Conservation (phyloP, 352 stramenopile species). For the Aphanomyces invadans region DNA sequence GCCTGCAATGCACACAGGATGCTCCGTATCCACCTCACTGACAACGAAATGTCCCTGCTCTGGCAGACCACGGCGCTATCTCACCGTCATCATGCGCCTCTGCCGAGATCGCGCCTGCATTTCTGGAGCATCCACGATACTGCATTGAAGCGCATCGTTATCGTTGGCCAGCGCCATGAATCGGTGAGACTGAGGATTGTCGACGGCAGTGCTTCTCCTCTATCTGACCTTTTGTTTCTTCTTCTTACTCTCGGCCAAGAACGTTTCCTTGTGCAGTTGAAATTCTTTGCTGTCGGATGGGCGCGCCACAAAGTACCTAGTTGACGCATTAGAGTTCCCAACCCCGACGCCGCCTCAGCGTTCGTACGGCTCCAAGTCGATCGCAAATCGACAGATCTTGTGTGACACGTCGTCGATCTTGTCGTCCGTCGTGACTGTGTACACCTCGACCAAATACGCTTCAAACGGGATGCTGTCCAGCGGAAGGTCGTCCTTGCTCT, state of each 20-base stretch:
- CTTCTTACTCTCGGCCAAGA: constrained; percentile 52
- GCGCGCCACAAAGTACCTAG: constrained; percentile 67
- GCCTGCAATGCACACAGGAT: no score
- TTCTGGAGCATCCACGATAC: no score
- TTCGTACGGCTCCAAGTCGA: constrained; percentile 55
- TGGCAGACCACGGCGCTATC: no score
- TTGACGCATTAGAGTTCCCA: background rate
- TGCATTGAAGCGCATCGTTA: no score
- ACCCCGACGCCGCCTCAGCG: background rate
- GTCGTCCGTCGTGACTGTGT: constrained; percentile 71
- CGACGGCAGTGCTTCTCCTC: background rate
- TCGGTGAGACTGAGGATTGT: no score
- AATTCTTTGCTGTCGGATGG: constrained; percentile 81
- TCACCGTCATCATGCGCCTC: no score
- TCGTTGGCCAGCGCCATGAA: no score
- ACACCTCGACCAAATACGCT: constrained; percentile 80
- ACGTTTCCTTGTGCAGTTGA: constrained; percentile 66
- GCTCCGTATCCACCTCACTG: no score
- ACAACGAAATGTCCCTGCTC: no score
- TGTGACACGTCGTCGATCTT: constrained; percentile 79
- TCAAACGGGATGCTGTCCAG: constrained; percentile 78
- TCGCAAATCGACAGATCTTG: constrained; percentile 72
- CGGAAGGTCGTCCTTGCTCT: constrained; percentile 77
- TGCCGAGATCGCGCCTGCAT: no score
- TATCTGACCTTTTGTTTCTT: constrained; percentile 23